phyloP scores from a whole-genome alignment of 768 basidiomycete species.

The Lanmaoa pseudosensibilis region DNA sequence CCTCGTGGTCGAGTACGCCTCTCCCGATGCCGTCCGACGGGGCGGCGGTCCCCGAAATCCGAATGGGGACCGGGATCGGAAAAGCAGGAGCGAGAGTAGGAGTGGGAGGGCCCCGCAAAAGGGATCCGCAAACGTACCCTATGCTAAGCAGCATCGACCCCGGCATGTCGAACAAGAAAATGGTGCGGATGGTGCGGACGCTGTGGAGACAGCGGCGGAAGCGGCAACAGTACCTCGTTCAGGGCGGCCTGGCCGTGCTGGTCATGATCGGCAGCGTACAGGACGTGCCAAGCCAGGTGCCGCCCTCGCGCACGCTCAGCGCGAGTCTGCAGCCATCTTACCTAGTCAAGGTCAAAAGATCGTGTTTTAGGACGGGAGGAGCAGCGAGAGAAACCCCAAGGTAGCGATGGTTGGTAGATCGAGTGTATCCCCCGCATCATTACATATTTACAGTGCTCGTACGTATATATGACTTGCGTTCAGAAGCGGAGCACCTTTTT shows the following conservation, averaged over 20 bases:
- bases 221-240: not conserved
- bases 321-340: slow-evolving; percentile 71
- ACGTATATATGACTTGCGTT: not conserved
- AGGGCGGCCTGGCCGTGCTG: slow-evolving; percentile 9
- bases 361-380: slow-evolving; percentile 47
- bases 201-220: not conserved
- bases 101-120: slow-evolving; percentile 9
- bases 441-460: not conserved
- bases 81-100: slow-evolving; percentile 4
- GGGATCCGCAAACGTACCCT: not conserved
- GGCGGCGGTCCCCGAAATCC: slow-evolving; percentile 47
- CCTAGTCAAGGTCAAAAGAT: slow-evolving; percentile 72
- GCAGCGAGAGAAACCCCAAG: not conserved
- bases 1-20: slow-evolving; percentile 87
- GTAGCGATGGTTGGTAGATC: not conserved
- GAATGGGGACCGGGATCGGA: slow-evolving; percentile 25
- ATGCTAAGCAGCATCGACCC: slow-evolving; percentile 5
- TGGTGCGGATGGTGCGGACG: slow-evolving; percentile 3
- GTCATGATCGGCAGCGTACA: slow-evolving; percentile 14
- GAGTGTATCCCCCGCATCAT: not conserved
- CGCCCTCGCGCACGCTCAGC: slow-evolving; percentile 71
- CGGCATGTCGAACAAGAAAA: slow-evolving; percentile 6
- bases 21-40: slow-evolving; percentile 81
- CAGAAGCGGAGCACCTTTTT: not conserved
- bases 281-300: slow-evolving; percentile 74